Conservation (phyloP, 768 basidiomycete species). For the Hericium rajendrae region DNA sequence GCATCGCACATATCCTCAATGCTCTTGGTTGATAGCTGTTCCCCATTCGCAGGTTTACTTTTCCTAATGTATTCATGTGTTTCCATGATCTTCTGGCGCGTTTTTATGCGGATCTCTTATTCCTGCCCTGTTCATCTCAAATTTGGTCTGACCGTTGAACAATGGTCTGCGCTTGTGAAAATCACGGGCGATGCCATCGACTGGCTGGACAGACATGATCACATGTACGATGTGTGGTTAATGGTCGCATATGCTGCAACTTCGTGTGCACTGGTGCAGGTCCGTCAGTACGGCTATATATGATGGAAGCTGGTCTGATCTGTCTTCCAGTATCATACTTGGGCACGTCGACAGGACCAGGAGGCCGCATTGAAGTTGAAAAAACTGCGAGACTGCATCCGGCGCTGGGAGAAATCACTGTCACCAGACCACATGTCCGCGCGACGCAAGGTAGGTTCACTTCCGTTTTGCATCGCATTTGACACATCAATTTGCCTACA, state of each 20-base stretch:
- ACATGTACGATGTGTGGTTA: conserved; percentile 79
- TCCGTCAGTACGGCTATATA: conserved; percentile 24
- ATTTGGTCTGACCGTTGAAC: conserved; percentile 70
- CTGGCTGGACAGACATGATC: conserved; percentile 80
- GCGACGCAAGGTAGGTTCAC: conserved; percentile 68
- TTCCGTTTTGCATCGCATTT: neutral
- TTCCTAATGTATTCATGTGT: conserved; percentile 85
- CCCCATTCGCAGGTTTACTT: conserved; percentile 52
- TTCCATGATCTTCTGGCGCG: conserved; percentile 95
- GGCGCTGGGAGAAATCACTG: conserved; percentile 79
- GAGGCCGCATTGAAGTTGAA: conserved; percentile 67
- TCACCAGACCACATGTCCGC: conserved; percentile 93
- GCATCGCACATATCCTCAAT: neutral
- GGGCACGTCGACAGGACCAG: conserved; percentile 72
- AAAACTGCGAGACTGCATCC: conserved; percentile 75
- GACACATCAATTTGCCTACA: conserved; percentile 1
- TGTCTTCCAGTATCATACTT: conserved; percentile 75
- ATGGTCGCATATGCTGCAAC: conserved; percentile 82
- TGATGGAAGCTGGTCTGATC: neutral
- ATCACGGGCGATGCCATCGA: conserved; percentile 78
- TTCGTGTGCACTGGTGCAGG: conserved; percentile 85
- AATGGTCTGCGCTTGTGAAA: conserved; percentile 65
- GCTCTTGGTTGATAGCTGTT: neutral
- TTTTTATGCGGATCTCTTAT: conserved; percentile 97
- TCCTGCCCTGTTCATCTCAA: conserved; percentile 83